These are phyloP conservation scores for Entomophthora muscae DNA, from an alignment of 371 early-diverging fungal genomes.

Conservation along the genomic window DNA sequence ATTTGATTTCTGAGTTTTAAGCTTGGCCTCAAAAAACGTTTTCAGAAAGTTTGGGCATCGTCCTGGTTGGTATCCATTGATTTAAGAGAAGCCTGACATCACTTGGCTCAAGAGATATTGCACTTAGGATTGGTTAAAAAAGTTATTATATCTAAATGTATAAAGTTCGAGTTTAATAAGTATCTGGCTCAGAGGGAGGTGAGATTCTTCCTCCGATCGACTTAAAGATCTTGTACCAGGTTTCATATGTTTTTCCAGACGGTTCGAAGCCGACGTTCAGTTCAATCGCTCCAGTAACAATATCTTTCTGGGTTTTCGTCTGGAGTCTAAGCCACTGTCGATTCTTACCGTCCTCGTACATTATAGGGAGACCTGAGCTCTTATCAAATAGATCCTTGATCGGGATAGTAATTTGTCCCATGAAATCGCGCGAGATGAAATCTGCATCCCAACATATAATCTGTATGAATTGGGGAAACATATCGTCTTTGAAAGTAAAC, in stretches of 20 bases:
- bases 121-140: too few relatives aligned
- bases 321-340: conserved; percentile 8
- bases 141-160: too few relatives aligned
- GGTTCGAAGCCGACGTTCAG: conserved; percentile 15
- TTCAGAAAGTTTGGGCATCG: too few relatives aligned
- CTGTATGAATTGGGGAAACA: conserved; percentile 21
- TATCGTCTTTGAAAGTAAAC: conserved; percentile 25
- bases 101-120: too few relatives aligned
- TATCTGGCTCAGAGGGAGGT: not conserved
- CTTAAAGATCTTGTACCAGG: not conserved
- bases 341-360: conserved; percentile 1
- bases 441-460: conserved; percentile 44
- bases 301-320: conserved; percentile 14
- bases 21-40: too few relatives aligned
- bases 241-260: not conserved
- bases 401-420: conserved; percentile 38
- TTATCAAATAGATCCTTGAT: conserved; percentile 28
- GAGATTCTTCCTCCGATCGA: conserved; percentile 6
- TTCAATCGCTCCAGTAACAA: conserved; percentile 19
- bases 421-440: conserved; percentile 33
- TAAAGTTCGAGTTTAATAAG: too few relatives aligned
- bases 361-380: conserved; percentile 15
- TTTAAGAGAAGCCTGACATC: too few relatives aligned
- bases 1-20: too few relatives aligned
- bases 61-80: too few relatives aligned